Evolutionary conservation across 768 basidiomycete genomes (phyloP).

Genomic region (Tylopilus sp.): DNA sequence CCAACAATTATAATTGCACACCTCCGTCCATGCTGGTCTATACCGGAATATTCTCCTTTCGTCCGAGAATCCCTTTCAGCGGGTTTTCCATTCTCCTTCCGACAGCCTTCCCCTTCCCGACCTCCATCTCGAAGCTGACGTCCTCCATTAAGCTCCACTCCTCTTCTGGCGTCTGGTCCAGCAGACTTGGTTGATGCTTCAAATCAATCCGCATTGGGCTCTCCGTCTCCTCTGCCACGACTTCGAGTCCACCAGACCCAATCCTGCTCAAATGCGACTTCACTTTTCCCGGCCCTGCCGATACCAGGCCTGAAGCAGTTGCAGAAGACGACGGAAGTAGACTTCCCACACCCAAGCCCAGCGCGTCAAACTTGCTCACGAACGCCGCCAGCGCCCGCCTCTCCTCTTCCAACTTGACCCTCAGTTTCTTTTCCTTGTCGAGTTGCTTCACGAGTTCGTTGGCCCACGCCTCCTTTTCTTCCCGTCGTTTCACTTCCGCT

Average conservation of each 20-base stretch:
- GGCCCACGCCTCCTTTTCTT: slow-evolving; percentile 72
- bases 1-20: not conserved
- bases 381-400: slow-evolving; percentile 75
- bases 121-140: slow-evolving; percentile 50
- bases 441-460: slow-evolving; percentile 70
- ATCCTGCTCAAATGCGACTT: slow-evolving; percentile 47
- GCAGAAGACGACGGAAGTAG: slow-evolving; percentile 30
- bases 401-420: slow-evolving; percentile 71
- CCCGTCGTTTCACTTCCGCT: slow-evolving; percentile 53
- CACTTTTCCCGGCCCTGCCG: slow-evolving; percentile 36
- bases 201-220: slow-evolving; percentile 54
- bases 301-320: not conserved
- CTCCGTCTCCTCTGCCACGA: slow-evolving; percentile 33
- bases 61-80: slow-evolving; percentile 26
- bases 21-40: slow-evolving; percentile 7
- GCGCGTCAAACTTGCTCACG: slow-evolving; percentile 76
- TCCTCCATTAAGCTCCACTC: slow-evolving; percentile 47
- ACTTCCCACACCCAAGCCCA: slow-evolving; percentile 47
- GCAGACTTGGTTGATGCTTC: slow-evolving; percentile 45
- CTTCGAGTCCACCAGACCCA: slow-evolving; percentile 19
- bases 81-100: slow-evolving; percentile 34
- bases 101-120: slow-evolving; percentile 18
- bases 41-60: slow-evolving; percentile 26
- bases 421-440: slow-evolving; percentile 75
- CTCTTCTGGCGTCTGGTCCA: slow-evolving; percentile 61